Conservation (phyloP, 768 basidiomycete genomes). For the Tephrocybe sp. region DNA sequence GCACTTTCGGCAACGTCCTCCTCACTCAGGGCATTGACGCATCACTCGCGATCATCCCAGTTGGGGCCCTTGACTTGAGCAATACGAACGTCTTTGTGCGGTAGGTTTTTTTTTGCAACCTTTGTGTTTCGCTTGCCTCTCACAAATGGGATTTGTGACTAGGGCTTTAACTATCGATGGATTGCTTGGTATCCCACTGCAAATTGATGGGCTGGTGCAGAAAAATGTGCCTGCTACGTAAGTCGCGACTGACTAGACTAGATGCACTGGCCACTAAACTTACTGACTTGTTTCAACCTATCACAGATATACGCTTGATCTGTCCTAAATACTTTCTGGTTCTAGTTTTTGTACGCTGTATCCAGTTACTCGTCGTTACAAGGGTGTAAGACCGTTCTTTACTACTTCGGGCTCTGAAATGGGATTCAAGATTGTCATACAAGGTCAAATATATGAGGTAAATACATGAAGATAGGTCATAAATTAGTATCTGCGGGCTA, state of each 20-base stretch:
- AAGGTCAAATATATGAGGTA: too few relatives aligned
- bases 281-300: too few relatives aligned
- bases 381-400: too few relatives aligned
- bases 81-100: conserved; percentile 34
- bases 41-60: conserved; percentile 53
- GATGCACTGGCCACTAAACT: background rate
- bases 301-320: background rate
- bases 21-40: conserved; percentile 49
- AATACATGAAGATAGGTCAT: too few relatives aligned
- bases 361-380: too few relatives aligned
- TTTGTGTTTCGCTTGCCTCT: background rate
- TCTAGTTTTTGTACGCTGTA: too few relatives aligned
- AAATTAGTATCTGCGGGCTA: too few relatives aligned
- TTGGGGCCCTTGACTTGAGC: conserved; percentile 50
- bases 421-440: too few relatives aligned
- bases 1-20: conserved; percentile 51
- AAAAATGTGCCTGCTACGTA: conserved; percentile 32
- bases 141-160: background rate
- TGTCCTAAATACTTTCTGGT: background rate
- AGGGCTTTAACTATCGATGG: conserved; percentile 24
- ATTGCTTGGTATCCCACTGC: conserved; percentile 30
- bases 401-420: too few relatives aligned
- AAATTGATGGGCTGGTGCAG: conserved; percentile 33
- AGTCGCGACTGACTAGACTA: conserved; percentile 10
- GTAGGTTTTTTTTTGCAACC: conserved; percentile 26